phyloP scores from a whole-genome alignment of 139 green algal genomes.

The Chlorella sp. region DNA sequence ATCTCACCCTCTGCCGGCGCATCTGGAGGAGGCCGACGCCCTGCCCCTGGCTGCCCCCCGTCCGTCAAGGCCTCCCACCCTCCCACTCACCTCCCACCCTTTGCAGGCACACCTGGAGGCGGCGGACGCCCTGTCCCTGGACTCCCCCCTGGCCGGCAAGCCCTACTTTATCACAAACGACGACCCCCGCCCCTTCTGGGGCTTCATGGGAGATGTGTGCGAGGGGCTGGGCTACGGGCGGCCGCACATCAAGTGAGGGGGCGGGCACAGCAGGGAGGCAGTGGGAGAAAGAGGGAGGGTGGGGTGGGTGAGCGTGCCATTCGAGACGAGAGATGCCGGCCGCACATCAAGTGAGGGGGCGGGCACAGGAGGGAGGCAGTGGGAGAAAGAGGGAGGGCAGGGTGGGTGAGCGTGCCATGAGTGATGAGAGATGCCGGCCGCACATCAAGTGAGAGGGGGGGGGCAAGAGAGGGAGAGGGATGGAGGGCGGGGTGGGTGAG shows the following conservation, averaged over 20 bases:
- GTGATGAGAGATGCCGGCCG: too few relatives aligned
- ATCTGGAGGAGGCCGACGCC: too few relatives aligned
- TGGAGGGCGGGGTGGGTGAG: too few relatives aligned
- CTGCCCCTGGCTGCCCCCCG: background rate
- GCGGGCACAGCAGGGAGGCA: background rate
- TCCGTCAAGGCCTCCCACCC: background rate
- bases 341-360: conserved; percentile 48
- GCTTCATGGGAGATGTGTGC: conserved; percentile 85
- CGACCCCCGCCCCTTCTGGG: conserved; percentile 85
- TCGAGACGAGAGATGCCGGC: too few relatives aligned
- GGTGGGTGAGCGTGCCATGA: too few relatives aligned
- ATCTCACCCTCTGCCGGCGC: too few relatives aligned
- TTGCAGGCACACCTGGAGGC: conserved; percentile 61
- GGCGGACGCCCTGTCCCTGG: conserved; percentile 53
- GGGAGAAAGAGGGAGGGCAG: too few relatives aligned
- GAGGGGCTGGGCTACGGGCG: conserved; percentile 82
- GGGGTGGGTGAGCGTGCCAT: too few relatives aligned
- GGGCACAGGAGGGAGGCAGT: background rate
- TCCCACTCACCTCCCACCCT: background rate
- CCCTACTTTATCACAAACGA: conserved; percentile 93
- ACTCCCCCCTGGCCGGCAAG: conserved; percentile 62
- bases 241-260: conserved; percentile 52
- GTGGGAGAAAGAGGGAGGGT: too few relatives aligned
- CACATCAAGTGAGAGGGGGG: conserved; percentile 44
- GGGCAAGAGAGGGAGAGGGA: too few relatives aligned